Percentiles rank a stretch among this genome's conserved stretches.
phyloP scores from a whole-genome alignment of 192 early-diverging fungal genomes.

The Linnemannia zychae region DNA sequence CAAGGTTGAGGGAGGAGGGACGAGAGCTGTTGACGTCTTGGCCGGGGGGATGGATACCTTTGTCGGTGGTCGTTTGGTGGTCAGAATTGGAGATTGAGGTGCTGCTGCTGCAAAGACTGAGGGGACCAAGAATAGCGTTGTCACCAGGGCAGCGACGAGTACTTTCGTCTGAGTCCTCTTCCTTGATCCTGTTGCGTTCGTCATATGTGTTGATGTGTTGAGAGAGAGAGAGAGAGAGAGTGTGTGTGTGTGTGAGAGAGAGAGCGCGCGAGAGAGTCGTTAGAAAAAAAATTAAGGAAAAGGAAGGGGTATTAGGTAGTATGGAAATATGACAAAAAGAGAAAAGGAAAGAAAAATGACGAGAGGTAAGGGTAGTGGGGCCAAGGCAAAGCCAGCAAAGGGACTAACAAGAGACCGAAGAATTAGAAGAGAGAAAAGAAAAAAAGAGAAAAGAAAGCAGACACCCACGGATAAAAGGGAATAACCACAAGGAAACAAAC shows the following conservation, averaged over 20 bases:
- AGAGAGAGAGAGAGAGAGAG: background rate
- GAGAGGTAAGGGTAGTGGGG: background rate
- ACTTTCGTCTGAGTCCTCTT: background rate
- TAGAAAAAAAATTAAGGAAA: background rate
- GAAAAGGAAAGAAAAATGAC: background rate
- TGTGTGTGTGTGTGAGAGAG: too few species aligned
- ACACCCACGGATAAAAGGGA: background rate
- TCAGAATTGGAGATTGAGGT: background rate
- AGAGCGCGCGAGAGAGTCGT: too few species aligned
- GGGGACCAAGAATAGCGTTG: background rate
- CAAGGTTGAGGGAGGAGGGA: background rate
- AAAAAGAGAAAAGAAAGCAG: background rate
- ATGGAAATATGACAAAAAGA: background rate
- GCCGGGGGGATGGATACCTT: background rate
- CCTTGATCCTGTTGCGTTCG: background rate
- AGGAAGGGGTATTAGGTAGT: background rate
- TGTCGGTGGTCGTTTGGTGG: background rate
- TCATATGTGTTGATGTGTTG: background rate
- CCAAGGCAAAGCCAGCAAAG: background rate
- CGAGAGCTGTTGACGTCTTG: background rate
- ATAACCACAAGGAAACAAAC: background rate
- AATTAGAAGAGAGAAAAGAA: background rate
- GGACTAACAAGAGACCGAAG: background rate
- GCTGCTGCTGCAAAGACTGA: slow-evolving; percentile 11
- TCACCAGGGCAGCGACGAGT: background rate